Evolutionary conservation across 169 alveolate genomes (phyloP).

Genomic region (Plasmodium blacklocki): DNA sequence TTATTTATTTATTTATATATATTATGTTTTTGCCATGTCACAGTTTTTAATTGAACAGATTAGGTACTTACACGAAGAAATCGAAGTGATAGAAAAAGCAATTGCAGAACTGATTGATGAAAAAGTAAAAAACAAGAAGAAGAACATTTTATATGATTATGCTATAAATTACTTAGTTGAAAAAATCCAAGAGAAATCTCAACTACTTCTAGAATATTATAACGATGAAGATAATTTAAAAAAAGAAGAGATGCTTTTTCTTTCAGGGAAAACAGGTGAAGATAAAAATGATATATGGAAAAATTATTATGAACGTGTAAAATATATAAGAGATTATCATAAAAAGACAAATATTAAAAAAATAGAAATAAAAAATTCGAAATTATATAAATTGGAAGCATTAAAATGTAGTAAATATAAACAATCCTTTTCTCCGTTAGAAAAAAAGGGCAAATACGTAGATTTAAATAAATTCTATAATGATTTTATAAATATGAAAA

Average conservation of each 20-base stretch:
- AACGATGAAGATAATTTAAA: constrained; percentile 52
- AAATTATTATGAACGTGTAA: constrained; percentile 83
- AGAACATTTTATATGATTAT: constrained; percentile 69
- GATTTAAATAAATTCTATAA: constrained; percentile 82
- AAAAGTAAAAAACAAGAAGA: constrained; percentile 67
- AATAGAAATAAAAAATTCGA: constrained; percentile 66
- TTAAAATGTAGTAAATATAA: constrained; percentile 77
- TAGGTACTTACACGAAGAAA: constrained; percentile 78
- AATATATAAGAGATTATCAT: constrained; percentile 81
- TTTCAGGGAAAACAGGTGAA: constrained; percentile 73
- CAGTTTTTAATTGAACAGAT: constrained; percentile 78
- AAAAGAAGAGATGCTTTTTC: constrained; percentile 75
- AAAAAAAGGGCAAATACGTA: constrained; percentile 85
- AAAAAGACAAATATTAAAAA: constrained; percentile 77
- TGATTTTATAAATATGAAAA: constrained; percentile 84
- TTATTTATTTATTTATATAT: too few relatives aligned
- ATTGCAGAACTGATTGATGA: constrained; percentile 76
- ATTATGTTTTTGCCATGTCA: constrained; percentile 45
- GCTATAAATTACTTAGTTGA: constrained; percentile 48
- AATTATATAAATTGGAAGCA: constrained; percentile 80
- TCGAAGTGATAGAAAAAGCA: constrained; percentile 78
- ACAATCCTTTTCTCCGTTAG: constrained; percentile 85
- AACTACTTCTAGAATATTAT: constrained; percentile 57
- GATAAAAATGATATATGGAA: constrained; percentile 83
- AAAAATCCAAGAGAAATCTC: constrained; percentile 75